phyloP scores from a whole-genome alignment of 2,329 filamentous ascomycete genomes.

The Cordyceps cateniannulata region DNA sequence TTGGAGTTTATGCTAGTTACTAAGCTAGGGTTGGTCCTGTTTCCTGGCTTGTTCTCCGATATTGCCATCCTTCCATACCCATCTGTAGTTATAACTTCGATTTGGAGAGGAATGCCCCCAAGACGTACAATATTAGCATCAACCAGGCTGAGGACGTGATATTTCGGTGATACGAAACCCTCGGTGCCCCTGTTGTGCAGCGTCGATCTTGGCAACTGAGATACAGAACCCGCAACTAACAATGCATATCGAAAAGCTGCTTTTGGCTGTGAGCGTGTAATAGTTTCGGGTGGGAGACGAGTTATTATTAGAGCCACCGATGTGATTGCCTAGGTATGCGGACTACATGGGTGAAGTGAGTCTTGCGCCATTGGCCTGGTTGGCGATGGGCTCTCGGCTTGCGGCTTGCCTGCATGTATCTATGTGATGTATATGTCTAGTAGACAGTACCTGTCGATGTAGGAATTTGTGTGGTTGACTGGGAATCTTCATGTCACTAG shows the following conservation, averaged over 20 bases:
- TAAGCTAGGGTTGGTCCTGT: too few relatives aligned
- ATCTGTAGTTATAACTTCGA: too few relatives aligned
- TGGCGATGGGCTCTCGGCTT: slow-evolving; percentile 4
- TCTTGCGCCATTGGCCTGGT: slow-evolving; percentile 5
- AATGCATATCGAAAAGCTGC: background rate
- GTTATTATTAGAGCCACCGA: background rate
- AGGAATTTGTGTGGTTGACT: too few relatives aligned
- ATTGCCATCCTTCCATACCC: too few relatives aligned
- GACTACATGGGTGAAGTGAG: background rate
- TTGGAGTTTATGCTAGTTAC: too few relatives aligned
- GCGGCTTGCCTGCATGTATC: slow-evolving; percentile 4
- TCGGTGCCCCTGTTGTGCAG: background rate
- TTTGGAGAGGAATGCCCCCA: too few relatives aligned
- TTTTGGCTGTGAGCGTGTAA: background rate
- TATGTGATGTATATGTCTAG: background rate
- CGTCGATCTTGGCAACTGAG: background rate
- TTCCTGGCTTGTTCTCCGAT: too few relatives aligned
- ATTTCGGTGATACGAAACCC: background rate
- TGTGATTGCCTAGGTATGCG: background rate
- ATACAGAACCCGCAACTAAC: background rate
- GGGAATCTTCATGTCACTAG: too few relatives aligned
- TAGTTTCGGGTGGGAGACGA: background rate
- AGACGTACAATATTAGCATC: too few relatives aligned
- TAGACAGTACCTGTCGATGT: too few relatives aligned
- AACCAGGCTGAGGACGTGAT: too few relatives aligned